Evolutionary conservation across 495 filamentous ascomycete genomes (phyloP), one percentile per base, ranked within the genome.

Genomic region (Penicillium ucsense): DNA sequence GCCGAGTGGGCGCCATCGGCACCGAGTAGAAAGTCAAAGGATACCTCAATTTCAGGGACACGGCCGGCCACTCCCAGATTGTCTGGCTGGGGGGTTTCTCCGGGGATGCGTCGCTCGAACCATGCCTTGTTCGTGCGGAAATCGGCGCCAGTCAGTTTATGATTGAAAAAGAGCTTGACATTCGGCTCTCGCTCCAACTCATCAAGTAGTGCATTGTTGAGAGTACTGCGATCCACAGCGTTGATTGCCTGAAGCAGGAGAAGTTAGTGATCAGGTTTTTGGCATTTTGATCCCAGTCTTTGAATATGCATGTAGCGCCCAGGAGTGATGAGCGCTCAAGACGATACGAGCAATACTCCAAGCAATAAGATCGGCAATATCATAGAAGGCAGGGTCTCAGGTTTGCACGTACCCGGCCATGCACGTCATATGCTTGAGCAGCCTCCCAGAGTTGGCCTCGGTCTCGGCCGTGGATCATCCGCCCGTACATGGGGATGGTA

Each of bases 1-100:
- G 88, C 80, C 0, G 90, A 96, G 68, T 97, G 92, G 0, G 92
- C 94, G 5, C 92, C 92, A 58, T 99, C 92, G 30, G 90, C 89
- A n/a, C 92, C 92, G 32, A 99, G 86, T 54, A 97, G 78, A 50
- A 90, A 79, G 66, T 99, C 91, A 52, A 95, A 95, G n/a, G 69
- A 55, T 7, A 92, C 75, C 53, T 91, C 80, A 34, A 92, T 75
- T 53, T 89, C 82, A 0, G 65, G 61, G 4, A 65, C 55, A 31
- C 72, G 65, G 10, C 71, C 62, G 20, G 64, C 59, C 20, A 58
- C 35, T 12, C 61, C 56, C 2, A 49, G 50, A 35, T 60, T 54
- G 33, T 65, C 54, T 44, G 59, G 37, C 44, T 64, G 46, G 34
- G 66, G 54, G 32, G 66, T 53, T 40, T 68, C 58, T 8, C 62